Evolutionary conservation across 106 monocot genomes (phyloP), one percentile per base, ranked within the genome.

Genomic region (Dendrobium nobile): DNA sequence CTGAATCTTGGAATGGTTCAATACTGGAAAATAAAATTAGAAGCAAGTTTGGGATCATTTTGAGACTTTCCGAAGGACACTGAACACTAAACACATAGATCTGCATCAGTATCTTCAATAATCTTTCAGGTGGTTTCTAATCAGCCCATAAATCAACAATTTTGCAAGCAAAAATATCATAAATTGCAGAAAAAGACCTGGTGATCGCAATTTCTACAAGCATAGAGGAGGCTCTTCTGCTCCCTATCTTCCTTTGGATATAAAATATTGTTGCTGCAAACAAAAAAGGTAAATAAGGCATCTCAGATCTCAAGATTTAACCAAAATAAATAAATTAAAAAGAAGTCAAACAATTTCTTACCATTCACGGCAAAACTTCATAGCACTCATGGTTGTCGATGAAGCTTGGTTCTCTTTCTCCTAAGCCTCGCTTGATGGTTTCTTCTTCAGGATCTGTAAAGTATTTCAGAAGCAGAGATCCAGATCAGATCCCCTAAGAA

Each of bases 191-290:
- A n/a, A 22, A 64, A 72, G 31, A 80, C 80, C 84, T 84, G 84
- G 22, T 79, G 75, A 64, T 84, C 79, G 44, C 84, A 84, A 72
- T 84, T 80, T 59, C 79, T 41, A 75, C 84, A 84, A 27, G 84
- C 84, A 67, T 80, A 84, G 67, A 84, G 84, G 26, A 84, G 75
- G 7, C 24, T n/a, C 75, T 75, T 75, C 47, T 75, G 75, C 75
- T 75, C 44, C 75, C 20, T 75, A 18, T 75, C 42, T 75, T 75
- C 75, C 75, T 75, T 75, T 0, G 45, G 75, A 31, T 44, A 75
- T 24, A 75, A 45, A 44, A 75, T 42, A 47, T 47, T 75, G 75
- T 75, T 75, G 17, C 75, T 74, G 41, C 6, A 28, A 67, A 26
- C 3, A 37, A 67, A 47, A 47, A 47, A 47, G 11, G 7, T 47